These are phyloP conservation scores for Penicillium polonicum DNA, from an alignment of 2,329 filamentous ascomycete species.

Conservation along the genomic window DNA sequence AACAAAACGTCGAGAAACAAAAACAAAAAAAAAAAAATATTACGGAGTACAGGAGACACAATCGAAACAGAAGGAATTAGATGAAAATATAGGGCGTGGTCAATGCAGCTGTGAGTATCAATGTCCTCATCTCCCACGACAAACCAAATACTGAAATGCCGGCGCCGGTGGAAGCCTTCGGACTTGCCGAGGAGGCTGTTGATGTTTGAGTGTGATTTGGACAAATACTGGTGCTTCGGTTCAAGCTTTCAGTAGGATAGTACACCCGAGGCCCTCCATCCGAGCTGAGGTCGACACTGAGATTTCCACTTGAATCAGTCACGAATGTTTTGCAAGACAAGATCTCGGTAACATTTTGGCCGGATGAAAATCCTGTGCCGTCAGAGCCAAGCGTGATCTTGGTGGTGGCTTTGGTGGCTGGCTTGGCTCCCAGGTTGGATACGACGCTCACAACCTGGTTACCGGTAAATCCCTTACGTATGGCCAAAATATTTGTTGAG, in stretches of 20 bases:
- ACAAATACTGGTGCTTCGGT: constrained; percentile 9
- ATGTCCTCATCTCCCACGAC: background rate
- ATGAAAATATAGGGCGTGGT: background rate
- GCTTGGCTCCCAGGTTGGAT: constrained; percentile 10
- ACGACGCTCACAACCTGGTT: constrained; percentile 12
- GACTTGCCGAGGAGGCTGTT: background rate
- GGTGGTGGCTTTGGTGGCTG: constrained; percentile 8
- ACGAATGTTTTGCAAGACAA: constrained; percentile 13
- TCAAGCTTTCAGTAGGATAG: constrained; percentile 13
- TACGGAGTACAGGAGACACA: background rate
- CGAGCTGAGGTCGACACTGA: constrained; percentile 13
- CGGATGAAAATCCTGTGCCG: constrained; percentile 4
- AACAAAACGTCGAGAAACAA: background rate
- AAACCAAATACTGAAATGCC: background rate
- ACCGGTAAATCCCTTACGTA: constrained; percentile 11
- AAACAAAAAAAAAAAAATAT: background rate
- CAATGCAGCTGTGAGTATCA: background rate
- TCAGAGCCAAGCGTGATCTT: constrained; percentile 8
- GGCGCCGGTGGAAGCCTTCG: constrained; percentile 1
- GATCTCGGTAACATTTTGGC: constrained; percentile 11
- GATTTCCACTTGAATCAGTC: constrained; percentile 8
- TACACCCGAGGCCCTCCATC: constrained; percentile 15
- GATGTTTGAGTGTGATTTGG: constrained; percentile 1
- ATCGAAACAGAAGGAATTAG: background rate
- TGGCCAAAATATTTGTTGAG: constrained; percentile 10